Evolutionary conservation across 768 basidiomycete species (phyloP).

Genomic region (Tricholoma flavovirens): DNA sequence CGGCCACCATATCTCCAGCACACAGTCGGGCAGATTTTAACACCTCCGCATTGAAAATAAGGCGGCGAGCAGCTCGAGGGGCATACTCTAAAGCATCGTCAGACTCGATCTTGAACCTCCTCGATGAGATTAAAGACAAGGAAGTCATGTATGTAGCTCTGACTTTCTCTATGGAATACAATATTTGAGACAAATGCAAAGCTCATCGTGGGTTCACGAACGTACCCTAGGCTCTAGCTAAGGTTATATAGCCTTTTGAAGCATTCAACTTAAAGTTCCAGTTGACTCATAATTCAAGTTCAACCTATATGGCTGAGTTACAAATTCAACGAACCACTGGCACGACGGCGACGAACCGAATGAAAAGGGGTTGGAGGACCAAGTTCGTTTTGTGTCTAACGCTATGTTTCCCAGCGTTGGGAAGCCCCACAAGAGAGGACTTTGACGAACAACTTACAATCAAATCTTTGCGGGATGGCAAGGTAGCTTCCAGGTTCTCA

Average conservation of each 20-base stretch:
- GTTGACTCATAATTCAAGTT: no score
- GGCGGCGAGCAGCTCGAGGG: constrained; percentile 53
- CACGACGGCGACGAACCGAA: constrained; percentile 2
- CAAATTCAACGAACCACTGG: not conserved
- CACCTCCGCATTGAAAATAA: constrained; percentile 57
- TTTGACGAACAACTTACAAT: constrained; percentile 44
- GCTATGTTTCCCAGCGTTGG: constrained; percentile 5
- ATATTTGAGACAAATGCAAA: not conserved
- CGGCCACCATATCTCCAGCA: constrained; percentile 64
- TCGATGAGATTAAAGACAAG: constrained; percentile 25
- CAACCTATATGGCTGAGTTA: no score
- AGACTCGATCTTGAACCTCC: constrained; percentile 35
- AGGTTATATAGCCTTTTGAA: no score
- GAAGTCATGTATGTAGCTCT: not conserved
- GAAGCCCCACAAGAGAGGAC: constrained; percentile 26
- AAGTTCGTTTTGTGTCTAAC: constrained; percentile 9
- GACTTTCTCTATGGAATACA: not conserved
- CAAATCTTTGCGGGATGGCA: constrained; percentile 69
- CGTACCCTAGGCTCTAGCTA: no score
- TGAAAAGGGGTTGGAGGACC: constrained; percentile 15
- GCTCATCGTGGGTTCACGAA: not conserved
- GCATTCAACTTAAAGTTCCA: no score
- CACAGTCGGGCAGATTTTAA: constrained; percentile 55
- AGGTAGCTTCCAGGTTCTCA: constrained; percentile 72
- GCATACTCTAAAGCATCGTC: constrained; percentile 28